phyloP scores from a whole-genome alignment of 2,329 filamentous ascomycete genomes.

The Alternaria hordeiaustralica region DNA sequence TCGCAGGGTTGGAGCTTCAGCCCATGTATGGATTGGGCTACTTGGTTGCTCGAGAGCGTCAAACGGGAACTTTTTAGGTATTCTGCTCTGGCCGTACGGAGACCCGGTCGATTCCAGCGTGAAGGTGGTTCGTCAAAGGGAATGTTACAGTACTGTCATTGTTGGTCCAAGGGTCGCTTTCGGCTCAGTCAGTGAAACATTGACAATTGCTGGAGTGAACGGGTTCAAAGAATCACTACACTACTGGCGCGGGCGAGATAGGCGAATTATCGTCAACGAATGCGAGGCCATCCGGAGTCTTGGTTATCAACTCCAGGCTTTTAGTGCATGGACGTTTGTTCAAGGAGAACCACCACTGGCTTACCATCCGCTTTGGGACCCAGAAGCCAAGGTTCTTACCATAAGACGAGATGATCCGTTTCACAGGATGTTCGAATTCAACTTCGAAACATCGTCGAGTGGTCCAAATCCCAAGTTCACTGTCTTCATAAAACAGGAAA shows the following conservation, averaged over 20 bases:
- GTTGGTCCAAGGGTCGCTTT: neutral
- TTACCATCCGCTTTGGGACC: neutral
- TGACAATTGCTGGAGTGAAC: neutral
- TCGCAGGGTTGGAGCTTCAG: rapidly evolving
- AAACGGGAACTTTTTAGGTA: neutral
- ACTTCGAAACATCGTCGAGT: neutral
- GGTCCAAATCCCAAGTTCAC: neutral
- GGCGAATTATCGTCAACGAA: neutral
- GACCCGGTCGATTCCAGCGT: rapidly evolving
- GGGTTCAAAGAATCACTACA: too few relatives aligned
- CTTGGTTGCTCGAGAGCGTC: neutral
- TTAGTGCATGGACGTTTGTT: neutral
- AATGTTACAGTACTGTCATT: neutral
- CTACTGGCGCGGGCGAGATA: too few relatives aligned
- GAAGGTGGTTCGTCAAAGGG: neutral
- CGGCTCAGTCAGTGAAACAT: neutral
- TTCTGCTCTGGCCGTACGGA: neutral
- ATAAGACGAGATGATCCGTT: rapidly evolving
- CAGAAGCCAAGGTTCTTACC: neutral
- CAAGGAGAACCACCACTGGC: neutral
- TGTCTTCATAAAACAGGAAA: neutral
- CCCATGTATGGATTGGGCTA: neutral
- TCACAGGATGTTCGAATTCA: neutral
- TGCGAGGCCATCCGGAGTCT: neutral
- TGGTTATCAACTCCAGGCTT: neutral